phyloP scores from a whole-genome alignment of 2,329 filamentous ascomycete genomes.

The Lecanicillium sp. region DNA sequence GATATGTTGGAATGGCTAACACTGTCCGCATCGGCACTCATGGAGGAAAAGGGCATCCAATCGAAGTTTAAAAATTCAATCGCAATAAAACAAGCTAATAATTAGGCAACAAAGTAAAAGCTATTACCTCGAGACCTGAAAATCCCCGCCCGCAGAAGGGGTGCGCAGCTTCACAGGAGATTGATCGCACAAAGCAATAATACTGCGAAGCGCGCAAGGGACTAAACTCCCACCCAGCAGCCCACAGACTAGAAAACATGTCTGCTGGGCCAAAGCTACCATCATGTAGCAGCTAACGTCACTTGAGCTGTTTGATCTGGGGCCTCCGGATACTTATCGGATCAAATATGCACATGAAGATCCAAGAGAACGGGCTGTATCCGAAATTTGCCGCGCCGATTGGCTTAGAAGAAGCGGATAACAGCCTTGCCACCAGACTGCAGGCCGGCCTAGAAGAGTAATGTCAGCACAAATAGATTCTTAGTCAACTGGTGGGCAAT shows the following conservation, averaged over 20 bases:
- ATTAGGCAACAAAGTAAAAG: conserved; percentile 5
- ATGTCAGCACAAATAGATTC: background rate
- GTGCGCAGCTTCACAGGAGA: conserved; percentile 1
- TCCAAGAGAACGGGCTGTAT: conserved; percentile 17
- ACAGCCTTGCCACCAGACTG: conserved; percentile 30
- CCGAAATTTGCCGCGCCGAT: conserved; percentile 9
- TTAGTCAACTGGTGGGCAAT: no score
- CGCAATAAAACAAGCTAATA: conserved; percentile 3
- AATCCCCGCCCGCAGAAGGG: conserved; percentile 1
- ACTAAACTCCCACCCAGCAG: no score
- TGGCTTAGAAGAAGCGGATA: conserved; percentile 34
- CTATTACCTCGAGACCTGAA: conserved; percentile 2
- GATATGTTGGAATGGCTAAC: no score
- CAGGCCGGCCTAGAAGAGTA: conserved; percentile 32
- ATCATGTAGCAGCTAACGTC: no score
- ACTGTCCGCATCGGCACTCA: no score
- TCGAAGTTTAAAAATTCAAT: conserved; percentile 7
- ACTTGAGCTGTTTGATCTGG: no score
- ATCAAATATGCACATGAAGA: conserved; percentile 9
- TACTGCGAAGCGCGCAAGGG: no score
- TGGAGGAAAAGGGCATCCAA: no score
- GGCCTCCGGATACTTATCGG: background rate
- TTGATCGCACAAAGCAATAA: no score
- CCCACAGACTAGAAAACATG: no score
- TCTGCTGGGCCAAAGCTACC: no score